These are phyloP conservation scores for Populus hybrid DNA, from an alignment of 441 rosid genomes.

Conservation along the genomic window DNA sequence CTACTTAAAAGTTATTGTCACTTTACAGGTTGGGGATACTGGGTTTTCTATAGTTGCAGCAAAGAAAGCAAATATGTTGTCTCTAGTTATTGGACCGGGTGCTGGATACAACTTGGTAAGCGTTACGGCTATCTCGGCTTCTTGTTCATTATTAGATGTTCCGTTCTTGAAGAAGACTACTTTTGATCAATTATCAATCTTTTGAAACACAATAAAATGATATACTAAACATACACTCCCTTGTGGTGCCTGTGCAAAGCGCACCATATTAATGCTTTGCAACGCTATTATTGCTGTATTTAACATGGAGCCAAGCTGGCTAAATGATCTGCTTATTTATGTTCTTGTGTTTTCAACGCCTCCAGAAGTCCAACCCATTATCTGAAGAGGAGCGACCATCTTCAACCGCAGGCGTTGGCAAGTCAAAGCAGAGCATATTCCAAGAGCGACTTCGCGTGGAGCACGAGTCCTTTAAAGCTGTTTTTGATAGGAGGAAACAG, in stretches of 20 bases:
- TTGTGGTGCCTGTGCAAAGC: too few relatives aligned
- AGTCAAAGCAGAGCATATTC: slow-evolving; percentile 52
- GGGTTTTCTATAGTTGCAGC: slow-evolving; percentile 82
- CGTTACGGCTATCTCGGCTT: slow-evolving; percentile 2
- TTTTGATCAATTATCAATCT: neutral
- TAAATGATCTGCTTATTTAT: neutral
- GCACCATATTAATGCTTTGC: neutral
- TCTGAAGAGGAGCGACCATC: slow-evolving; percentile 38
- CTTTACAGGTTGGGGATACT: slow-evolving; percentile 52
- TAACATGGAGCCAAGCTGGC: neutral
- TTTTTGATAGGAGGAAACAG: slow-evolving; percentile 68
- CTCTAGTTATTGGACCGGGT: slow-evolving; percentile 89
- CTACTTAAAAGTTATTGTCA: neutral
- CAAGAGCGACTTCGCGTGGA: slow-evolving; percentile 83
- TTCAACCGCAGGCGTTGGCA: slow-evolving; percentile 32
- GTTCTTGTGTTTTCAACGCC: neutral
- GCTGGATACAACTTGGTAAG: slow-evolving; percentile 89
- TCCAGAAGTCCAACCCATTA: slow-evolving; percentile 77
- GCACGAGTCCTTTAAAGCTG: slow-evolving; percentile 81
- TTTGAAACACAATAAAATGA: neutral
- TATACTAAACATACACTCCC: too few relatives aligned
- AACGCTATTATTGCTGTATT: neutral
- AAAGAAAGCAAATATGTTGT: slow-evolving; percentile 51
- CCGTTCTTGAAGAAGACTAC: neutral
- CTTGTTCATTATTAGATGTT: neutral